Conservation (phyloP, 805 yeast species). For the Saturnispora ahearnii region DNA sequence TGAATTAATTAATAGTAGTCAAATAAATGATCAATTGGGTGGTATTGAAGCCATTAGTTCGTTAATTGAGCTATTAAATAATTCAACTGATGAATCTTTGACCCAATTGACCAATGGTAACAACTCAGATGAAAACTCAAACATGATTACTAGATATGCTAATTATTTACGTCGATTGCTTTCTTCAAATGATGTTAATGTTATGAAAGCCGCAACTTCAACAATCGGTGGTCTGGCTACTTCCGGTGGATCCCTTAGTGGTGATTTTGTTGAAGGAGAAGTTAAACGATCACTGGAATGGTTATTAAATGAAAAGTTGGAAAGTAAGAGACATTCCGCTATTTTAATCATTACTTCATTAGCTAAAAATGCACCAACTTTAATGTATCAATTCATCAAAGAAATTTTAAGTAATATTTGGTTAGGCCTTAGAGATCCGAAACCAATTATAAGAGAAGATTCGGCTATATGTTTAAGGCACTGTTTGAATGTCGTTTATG, state of each 20-base stretch:
- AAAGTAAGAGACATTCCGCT: slow-evolving; percentile 84
- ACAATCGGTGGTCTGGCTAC: slow-evolving; percentile 84
- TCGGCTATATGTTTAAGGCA: slow-evolving; percentile 74
- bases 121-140: slow-evolving; percentile 61
- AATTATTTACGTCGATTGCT: slow-evolving; percentile 75
- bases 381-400: slow-evolving; percentile 67
- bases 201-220: slow-evolving; percentile 78
- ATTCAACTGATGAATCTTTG: slow-evolving; percentile 33
- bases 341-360: slow-evolving; percentile 72
- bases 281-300: slow-evolving; percentile 86
- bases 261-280: slow-evolving; percentile 88
- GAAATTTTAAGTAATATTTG: slow-evolving; percentile 77
- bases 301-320: slow-evolving; percentile 82
- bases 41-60: slow-evolving; percentile 89
- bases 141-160: slow-evolving; percentile 85
- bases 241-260: slow-evolving; percentile 83
- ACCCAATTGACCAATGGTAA: slow-evolving; percentile 29
- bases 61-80: slow-evolving; percentile 74
- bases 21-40: slow-evolving; percentile 66
- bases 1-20: slow-evolving; percentile 71
- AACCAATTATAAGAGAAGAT: slow-evolving; percentile 65
- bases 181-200: slow-evolving; percentile 73
- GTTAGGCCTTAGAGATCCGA: slow-evolving; percentile 78
- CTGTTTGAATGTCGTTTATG: slow-evolving; percentile 70
- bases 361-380: slow-evolving; percentile 80